Evolutionary conservation across 495 filamentous ascomycete genomes (phyloP).

Genomic region (Hamigera avellanea): DNA sequence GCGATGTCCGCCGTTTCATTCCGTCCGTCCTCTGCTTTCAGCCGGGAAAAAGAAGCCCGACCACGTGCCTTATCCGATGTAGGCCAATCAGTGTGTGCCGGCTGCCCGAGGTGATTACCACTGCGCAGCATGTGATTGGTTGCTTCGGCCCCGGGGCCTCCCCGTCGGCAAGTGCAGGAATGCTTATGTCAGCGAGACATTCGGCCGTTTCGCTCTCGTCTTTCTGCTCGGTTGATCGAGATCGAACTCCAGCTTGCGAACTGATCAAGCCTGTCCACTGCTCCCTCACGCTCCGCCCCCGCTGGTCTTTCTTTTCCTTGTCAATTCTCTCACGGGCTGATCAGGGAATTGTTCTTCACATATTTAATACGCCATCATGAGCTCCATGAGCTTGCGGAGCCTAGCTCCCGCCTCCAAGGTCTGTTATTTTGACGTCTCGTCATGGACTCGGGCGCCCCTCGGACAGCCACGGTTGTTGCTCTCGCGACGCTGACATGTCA

Average conservation of each 20-base stretch:
- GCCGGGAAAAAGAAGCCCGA: conserved; percentile 18
- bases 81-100: conserved; percentile 20
- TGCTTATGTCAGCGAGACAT: conserved; percentile 35
- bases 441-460: conserved; percentile 2
- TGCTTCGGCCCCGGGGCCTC: conserved; percentile 19
- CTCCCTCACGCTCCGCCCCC: conserved; percentile 13
- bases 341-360: conserved; percentile 15
- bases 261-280: not conserved
- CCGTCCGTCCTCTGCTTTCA: too few species aligned
- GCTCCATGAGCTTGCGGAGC: conserved; percentile 47
- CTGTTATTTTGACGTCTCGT: conserved; percentile 9
- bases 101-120: conserved; percentile 27
- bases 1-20: too few species aligned
- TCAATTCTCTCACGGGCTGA: conserved; percentile 9
- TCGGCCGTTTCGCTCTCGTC: conserved; percentile 4
- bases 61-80: conserved; percentile 17
- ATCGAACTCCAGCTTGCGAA: conserved; percentile 13
- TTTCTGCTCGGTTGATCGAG: not conserved
- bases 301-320: conserved; percentile 8
- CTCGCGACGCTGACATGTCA: conserved; percentile 14
- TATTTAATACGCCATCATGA: conserved; percentile 39
- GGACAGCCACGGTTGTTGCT: not conserved
- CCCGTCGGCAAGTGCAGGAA: conserved; percentile 25
- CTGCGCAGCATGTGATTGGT: conserved; percentile 22
- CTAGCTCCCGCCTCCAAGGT: conserved; percentile 47